phyloP scores from a whole-genome alignment of 768 basidiomycete genomes.

The Antrodiella citrinella region DNA sequence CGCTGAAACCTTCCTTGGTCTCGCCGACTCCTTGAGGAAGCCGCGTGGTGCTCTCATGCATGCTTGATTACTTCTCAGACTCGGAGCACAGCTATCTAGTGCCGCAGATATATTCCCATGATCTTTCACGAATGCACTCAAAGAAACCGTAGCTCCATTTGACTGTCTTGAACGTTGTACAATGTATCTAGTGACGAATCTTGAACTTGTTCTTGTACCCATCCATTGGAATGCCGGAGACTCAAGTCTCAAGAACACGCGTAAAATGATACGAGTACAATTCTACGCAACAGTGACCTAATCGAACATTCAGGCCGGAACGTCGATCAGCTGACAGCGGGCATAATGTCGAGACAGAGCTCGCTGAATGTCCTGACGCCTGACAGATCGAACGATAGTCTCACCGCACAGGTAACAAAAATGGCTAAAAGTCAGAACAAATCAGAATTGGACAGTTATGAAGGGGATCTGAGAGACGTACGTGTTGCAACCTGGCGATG shows the following conservation, averaged over 20 bases:
- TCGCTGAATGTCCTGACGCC: conserved; percentile 22
- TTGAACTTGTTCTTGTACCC: too few species aligned
- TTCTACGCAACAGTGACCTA: too few species aligned
- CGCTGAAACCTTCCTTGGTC: conserved; percentile 48
- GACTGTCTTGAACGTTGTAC: too few species aligned
- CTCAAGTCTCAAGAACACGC: too few species aligned
- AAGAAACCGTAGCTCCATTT: too few species aligned
- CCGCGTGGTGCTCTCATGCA: conserved; percentile 42
- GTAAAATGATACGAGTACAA: too few species aligned
- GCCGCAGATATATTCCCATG: too few species aligned
- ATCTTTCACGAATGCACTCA: too few species aligned
- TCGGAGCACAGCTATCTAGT: too few species aligned
- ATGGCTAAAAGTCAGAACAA: conserved; percentile 26
- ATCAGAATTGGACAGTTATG: too few species aligned
- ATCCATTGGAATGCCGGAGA: too few species aligned
- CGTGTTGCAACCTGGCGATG: conserved; percentile 50
- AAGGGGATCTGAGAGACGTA: conserved; percentile 10
- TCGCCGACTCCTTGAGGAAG: conserved; percentile 51
- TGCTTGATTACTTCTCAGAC: conserved; percentile 8
- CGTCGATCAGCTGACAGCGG: conserved; percentile 28
- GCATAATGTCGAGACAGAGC: conserved; percentile 27
- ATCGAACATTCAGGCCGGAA: background rate
- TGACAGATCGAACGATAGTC: conserved; percentile 34
- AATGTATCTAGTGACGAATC: too few species aligned
- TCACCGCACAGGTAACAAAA: conserved; percentile 48